Conservation (phyloP, 208 protist species). For the Novymonas esmeraldas region DNA sequence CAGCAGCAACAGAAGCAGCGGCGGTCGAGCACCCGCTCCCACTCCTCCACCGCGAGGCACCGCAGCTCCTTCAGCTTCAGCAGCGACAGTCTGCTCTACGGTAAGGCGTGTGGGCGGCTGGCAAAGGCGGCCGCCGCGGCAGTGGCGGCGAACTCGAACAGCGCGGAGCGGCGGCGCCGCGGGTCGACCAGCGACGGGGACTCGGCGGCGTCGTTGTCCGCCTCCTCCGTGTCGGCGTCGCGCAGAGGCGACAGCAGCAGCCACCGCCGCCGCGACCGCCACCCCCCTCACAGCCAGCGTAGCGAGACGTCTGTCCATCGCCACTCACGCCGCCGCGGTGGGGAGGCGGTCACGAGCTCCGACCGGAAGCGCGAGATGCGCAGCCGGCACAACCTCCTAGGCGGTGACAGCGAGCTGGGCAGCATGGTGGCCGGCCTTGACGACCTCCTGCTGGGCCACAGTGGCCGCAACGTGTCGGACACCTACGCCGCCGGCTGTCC, state of each 20-base stretch:
- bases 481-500: not conserved
- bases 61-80: slow-evolving; percentile 31
- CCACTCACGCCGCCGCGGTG: no score
- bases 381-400: slow-evolving; percentile 9
- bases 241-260: not conserved
- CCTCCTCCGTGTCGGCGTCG: not conserved
- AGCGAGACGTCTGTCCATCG: no score
- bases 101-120: slow-evolving; percentile 23
- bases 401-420: slow-evolving; percentile 9
- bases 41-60: not conserved
- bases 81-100: slow-evolving; percentile 26
- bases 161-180: slow-evolving; percentile 19
- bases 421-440: slow-evolving; percentile 20
- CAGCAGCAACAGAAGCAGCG: slow-evolving; percentile 2
- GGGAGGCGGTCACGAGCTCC: not conserved
- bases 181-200: not conserved
- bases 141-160: slow-evolving; percentile 18
- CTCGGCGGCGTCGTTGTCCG: not conserved
- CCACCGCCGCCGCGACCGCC: not conserved
- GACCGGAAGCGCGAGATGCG: slow-evolving; percentile 9
- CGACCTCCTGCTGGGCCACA: slow-evolving; percentile 7
- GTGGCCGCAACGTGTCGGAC: not conserved
- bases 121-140: slow-evolving; percentile 23
- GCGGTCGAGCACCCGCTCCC: not conserved
- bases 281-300: no score